Conservation (phyloP, 2,329 filamentous ascomycete species). For the Hypoxylon sp. region DNA sequence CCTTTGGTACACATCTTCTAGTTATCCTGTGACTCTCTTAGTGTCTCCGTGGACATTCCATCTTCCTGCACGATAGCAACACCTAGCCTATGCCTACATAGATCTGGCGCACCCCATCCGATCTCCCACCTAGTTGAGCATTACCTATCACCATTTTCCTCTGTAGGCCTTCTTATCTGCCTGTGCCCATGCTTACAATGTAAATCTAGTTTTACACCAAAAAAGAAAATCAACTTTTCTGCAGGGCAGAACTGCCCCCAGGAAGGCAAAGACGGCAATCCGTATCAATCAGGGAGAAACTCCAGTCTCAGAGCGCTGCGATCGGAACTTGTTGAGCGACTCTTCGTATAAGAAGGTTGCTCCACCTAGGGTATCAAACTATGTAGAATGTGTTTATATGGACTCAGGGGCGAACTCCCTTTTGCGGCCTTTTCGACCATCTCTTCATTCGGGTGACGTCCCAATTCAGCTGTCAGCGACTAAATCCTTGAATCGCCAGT, state of each 20-base stretch:
- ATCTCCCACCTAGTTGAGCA: too few relatives aligned
- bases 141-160: too few relatives aligned
- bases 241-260: not conserved
- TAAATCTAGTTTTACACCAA: not conserved
- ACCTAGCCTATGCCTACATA: not conserved
- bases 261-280: not conserved
- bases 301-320: not conserved
- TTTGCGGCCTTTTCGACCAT: not conserved
- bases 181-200: not conserved
- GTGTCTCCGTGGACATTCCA: too few relatives aligned
- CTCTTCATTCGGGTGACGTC: not conserved
- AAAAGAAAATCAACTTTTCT: not conserved
- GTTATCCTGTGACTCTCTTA: too few relatives aligned
- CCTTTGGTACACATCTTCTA: too few relatives aligned
- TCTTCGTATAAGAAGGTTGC: not conserved
- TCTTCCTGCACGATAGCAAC: too few relatives aligned
- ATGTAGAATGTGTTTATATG: not conserved
- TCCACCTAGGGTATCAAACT: too few relatives aligned
- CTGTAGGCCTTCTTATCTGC: not conserved
- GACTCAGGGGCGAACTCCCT: not conserved
- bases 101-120: not conserved
- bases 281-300: not conserved
- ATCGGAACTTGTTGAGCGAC: not conserved
- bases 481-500: not conserved
- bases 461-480: not conserved